Conservation (phyloP, 1,284 basidiomycete species). For the Rhodotorula sp. region DNA sequence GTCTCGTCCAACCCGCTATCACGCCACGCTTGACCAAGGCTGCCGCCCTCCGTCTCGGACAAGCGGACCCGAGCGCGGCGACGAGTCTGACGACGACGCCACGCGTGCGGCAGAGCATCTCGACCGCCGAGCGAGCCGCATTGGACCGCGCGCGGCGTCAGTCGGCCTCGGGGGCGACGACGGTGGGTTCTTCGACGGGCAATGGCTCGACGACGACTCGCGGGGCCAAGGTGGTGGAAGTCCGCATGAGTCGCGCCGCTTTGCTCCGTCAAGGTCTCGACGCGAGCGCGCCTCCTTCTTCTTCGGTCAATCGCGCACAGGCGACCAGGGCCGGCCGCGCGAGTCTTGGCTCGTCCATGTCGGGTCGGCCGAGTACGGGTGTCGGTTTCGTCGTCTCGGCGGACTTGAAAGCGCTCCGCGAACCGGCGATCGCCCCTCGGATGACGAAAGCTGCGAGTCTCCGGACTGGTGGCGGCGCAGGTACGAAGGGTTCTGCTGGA, state of each 20-base stretch:
- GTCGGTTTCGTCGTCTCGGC: not conserved
- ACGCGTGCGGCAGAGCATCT: conserved; percentile 17
- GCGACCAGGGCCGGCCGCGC: not conserved
- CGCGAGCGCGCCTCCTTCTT: not conserved
- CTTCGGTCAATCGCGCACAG: not conserved
- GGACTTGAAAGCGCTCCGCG: conserved; percentile 9
- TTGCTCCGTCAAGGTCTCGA: conserved; percentile 19
- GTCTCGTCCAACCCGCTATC: conserved; percentile 58
- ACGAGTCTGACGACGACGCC: not conserved
- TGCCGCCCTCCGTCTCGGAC: conserved; percentile 11
- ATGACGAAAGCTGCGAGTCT: conserved; percentile 67
- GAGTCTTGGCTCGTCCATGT: not conserved
- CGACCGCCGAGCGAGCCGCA: conserved; percentile 26
- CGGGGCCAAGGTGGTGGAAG: conserved; percentile 7
- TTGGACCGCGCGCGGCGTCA: conserved; percentile 25
- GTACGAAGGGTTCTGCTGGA: not conserved
- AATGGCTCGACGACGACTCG: too few relatives aligned
- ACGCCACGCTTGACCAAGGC: conserved; percentile 61
- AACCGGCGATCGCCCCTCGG: conserved; percentile 61
- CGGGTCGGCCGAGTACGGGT: too few relatives aligned
- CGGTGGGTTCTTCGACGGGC: too few relatives aligned
- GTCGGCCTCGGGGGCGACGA: not conserved
- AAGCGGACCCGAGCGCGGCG: not conserved
- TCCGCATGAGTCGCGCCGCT: conserved; percentile 25
- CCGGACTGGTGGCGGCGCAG: conserved; percentile 54